Evolutionary conservation across 2,329 filamentous ascomycete species (phyloP), one percentile per base, ranked within the genome.

Genomic region (Fusarium odoratissimum): DNA sequence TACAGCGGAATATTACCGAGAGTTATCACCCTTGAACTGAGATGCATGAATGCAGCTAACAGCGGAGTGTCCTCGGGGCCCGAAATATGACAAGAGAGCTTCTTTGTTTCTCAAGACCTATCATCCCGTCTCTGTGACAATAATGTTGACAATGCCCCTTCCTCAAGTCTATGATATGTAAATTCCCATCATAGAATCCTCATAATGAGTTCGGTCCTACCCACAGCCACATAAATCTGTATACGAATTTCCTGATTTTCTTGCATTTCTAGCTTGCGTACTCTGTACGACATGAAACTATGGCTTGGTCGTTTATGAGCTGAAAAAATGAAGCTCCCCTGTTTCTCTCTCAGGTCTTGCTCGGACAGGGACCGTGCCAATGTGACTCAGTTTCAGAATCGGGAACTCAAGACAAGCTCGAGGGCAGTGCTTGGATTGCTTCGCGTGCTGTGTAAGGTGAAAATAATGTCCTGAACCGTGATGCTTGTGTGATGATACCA

Each of bases 301-400:
- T 60, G 52, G 51, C 64, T 67, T 67, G 52, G 25, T 19, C 21
- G 33, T 31, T 55, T 45, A 52, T 30, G 33, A 42, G 46, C 57
- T 56, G 64, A 49, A 59, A 56, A 30, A 30, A 25, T 6, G 37
- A 30, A 25, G 38, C 41, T 56, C 55, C 65, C 65, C 55, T 63
- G 49, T 42, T 40, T 62, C 49, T 46, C 55, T 66, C 45, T 46
- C 55, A 51, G 41, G 28, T 30, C 42, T 58, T 54, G 40, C 44
- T 54, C 21, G 45, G 58, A 60, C 45, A 60, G 51, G 62, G 62
- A 66, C 70, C 44, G 42, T 49, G 62, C 74, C 67, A 51, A 54
- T 42, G 71, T 74, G 64, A 73, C 71, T 74, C 71, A 74, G 71
- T 73, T 73, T 73, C 71, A 74, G 67, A 65, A 72, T 72, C 48